Percentiles rank a stretch among this genome's conserved stretches.
These are phyloP conservation scores for Penicillium expansum DNA, from an alignment of 2,329 filamentous ascomycete genomes.

Conservation along the genomic window DNA sequence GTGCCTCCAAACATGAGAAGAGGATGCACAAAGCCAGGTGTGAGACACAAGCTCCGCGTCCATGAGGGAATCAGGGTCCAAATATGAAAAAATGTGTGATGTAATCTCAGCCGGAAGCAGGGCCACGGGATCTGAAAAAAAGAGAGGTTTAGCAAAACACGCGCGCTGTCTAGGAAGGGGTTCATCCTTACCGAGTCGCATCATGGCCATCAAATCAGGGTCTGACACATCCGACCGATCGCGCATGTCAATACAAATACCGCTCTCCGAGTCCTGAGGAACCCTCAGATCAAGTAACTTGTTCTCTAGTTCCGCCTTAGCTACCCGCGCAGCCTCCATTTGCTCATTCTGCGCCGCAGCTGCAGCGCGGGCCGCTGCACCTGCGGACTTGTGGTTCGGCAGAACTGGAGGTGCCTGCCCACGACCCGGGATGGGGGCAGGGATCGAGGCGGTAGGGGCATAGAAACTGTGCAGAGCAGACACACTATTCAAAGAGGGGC, in stretches of 20 bases:
- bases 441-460: conserved; percentile 28
- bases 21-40: conserved; percentile 56
- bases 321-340: conserved; percentile 23
- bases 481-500: conserved; percentile 37
- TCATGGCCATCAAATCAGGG: conserved; percentile 31
- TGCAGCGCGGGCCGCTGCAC: conserved; percentile 48
- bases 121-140: conserved; percentile 50
- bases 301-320: conserved; percentile 31
- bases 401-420: conserved; percentile 41
- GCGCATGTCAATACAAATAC: conserved; percentile 47
- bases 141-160: conserved; percentile 11
- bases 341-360: conserved; percentile 51
- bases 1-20: conserved; percentile 60
- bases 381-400: conserved; percentile 40
- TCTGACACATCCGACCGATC: conserved; percentile 38
- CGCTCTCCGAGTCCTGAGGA: conserved; percentile 48
- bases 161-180: background rate
- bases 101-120: conserved; percentile 59
- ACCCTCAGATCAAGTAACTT: conserved; percentile 33
- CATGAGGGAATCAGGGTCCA: conserved; percentile 58
- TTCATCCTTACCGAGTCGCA: conserved; percentile 36
- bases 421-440: conserved; percentile 37
- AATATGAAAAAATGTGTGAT: conserved; percentile 57
- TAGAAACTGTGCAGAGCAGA: conserved; percentile 36
- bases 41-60: conserved; percentile 56